These are phyloP conservation scores for Camellia lanceoleosa DNA, from an alignment of 148 eudicot species.

Conservation along the genomic window DNA sequence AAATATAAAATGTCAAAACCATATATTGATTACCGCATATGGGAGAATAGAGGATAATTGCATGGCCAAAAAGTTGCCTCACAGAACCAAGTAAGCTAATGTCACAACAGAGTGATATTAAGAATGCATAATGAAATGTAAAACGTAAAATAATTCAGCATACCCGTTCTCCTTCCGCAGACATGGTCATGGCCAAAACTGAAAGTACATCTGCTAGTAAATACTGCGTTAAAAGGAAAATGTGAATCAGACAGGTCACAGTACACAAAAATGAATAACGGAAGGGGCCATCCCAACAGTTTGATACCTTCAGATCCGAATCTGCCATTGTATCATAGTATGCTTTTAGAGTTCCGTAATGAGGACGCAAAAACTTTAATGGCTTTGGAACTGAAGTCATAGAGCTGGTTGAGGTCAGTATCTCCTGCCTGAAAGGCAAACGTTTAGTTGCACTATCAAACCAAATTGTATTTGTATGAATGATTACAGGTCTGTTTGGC, in stretches of 20 bases:
- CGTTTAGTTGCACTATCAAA: not conserved
- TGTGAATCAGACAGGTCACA: not conserved
- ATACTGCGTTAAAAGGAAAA: constrained; percentile 43
- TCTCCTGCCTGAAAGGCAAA: constrained; percentile 63
- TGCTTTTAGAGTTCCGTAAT: constrained; percentile 78
- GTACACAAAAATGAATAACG: not conserved
- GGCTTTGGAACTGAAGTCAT: constrained; percentile 97
- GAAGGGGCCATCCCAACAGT: not conserved
- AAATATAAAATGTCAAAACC: not conserved
- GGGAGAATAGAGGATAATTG: not conserved
- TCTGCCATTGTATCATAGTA: constrained; percentile 62
- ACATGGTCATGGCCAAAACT: constrained; percentile 90
- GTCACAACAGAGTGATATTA: not conserved
- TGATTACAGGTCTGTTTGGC: not conserved
- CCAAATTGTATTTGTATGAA: not conserved
- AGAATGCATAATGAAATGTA: not conserved
- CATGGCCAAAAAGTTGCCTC: not conserved
- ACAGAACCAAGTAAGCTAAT: not conserved
- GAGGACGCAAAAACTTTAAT: constrained; percentile 81
- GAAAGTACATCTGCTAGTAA: constrained; percentile 86
- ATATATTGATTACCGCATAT: not conserved
- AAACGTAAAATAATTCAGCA: constrained; percentile 17
- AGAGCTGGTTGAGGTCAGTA: constrained; percentile 81
- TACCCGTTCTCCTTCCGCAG: constrained; percentile 89
- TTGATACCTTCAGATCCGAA: constrained; percentile 61